Evolutionary conservation across 495 filamentous ascomycete genomes (phyloP).

Genomic region (Penicillium riverlandense): DNA sequence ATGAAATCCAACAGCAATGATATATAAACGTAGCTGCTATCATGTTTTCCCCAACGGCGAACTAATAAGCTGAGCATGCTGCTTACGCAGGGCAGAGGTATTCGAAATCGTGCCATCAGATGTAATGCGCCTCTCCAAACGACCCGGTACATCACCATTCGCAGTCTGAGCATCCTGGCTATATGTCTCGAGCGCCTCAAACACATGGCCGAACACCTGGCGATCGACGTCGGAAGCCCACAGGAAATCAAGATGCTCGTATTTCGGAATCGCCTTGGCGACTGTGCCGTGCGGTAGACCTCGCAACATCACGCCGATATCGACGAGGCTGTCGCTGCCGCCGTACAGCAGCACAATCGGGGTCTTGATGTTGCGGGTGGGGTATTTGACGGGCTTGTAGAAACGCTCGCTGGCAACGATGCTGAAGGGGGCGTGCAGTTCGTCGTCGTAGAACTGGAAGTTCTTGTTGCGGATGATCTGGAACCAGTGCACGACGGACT

Average conservation of each 20-base stretch:
- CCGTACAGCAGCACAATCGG: slow-evolving; percentile 92
- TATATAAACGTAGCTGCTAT: too few species aligned
- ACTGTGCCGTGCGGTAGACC: slow-evolving; percentile 79
- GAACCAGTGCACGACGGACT: slow-evolving; percentile 97
- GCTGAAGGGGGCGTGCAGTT: slow-evolving; percentile 61
- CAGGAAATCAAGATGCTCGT: slow-evolving; percentile 96
- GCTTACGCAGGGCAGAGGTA: not conserved
- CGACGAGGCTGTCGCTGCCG: slow-evolving; percentile 88
- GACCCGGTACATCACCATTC: not conserved
- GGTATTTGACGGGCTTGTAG: slow-evolving; percentile 91
- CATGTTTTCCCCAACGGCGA: not conserved
- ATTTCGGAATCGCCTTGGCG: slow-evolving; percentile 77
- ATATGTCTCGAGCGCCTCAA: slow-evolving; percentile 72
- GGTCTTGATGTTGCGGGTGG: slow-evolving; percentile 93
- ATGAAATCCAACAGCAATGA: too few species aligned
- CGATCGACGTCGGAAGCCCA: slow-evolving; percentile 81
- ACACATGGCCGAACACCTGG: slow-evolving; percentile 85
- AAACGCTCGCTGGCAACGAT: slow-evolving; percentile 53
- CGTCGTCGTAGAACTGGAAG: slow-evolving; percentile 98
- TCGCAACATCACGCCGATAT: slow-evolving; percentile 84
- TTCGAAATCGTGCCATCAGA: slow-evolving; percentile 1
- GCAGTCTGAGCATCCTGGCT: slow-evolving; percentile 2
- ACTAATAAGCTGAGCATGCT: not conserved
- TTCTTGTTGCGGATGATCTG: slow-evolving; percentile 92
- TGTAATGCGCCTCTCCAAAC: slow-evolving; percentile 8